Conservation (phyloP, 495 filamentous ascomycete species). For the Tuber aestivum region DNA sequence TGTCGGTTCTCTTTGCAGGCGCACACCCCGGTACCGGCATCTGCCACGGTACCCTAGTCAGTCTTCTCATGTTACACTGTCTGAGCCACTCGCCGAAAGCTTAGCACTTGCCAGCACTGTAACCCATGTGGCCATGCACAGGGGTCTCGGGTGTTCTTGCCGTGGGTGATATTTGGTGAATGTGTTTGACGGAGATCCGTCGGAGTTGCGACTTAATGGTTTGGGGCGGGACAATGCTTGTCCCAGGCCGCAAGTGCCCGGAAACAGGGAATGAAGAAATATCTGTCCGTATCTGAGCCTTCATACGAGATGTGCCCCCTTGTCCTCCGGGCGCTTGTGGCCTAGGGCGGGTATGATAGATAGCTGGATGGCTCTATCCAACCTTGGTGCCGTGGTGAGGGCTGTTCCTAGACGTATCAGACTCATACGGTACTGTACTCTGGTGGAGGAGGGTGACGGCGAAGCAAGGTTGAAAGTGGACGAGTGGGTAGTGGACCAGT, state of each 20-base stretch:
- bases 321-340: too few species aligned
- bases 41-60: not conserved
- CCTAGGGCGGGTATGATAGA: too few species aligned
- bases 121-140: not conserved
- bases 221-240: not conserved
- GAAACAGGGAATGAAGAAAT: too few species aligned
- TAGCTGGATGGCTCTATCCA: not conserved
- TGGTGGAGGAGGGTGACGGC: not conserved
- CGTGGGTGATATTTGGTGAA: conserved; percentile 1
- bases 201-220: not conserved
- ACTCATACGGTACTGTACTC: too few species aligned
- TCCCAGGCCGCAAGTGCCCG: too few species aligned
- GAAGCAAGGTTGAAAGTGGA: not conserved
- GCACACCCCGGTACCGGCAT: not conserved
- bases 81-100: not conserved
- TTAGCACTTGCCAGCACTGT: not conserved
- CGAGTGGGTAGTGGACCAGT: not conserved
- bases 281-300: too few species aligned
- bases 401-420: not conserved
- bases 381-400: not conserved
- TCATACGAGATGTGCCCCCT: too few species aligned
- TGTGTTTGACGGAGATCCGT: not conserved
- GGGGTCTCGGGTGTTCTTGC: not conserved
- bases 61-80: not conserved
- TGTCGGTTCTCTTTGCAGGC: not conserved